phyloP scores from a whole-genome alignment of 2,329 filamentous ascomycete species.

The Teratosphaeriaceae sp. region DNA sequence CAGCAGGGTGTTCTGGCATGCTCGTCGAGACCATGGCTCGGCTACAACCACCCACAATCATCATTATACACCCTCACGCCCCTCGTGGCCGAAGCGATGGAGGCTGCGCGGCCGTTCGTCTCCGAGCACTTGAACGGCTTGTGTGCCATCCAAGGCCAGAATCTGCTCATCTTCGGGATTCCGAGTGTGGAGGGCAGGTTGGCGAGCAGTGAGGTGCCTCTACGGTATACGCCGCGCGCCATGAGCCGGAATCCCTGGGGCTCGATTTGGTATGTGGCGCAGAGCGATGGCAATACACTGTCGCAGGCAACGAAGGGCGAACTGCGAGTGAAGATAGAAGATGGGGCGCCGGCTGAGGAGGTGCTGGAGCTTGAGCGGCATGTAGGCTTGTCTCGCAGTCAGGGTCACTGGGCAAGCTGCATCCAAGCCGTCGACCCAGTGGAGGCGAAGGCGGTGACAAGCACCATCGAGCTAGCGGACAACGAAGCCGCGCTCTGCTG shows the following conservation, averaged over 20 bases:
- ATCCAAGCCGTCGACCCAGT: conserved; percentile 87
- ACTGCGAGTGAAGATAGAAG: background rate
- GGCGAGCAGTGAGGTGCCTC: conserved; percentile 4
- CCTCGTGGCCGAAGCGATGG: conserved; percentile 59
- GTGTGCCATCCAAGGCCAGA: conserved; percentile 31
- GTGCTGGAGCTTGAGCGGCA: conserved; percentile 47
- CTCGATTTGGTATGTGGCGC: conserved; percentile 87
- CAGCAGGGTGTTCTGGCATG: conserved; percentile 59
- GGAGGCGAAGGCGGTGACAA: conserved; percentile 45
- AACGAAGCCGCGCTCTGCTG: conserved; percentile 91
- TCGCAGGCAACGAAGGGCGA: conserved; percentile 7
- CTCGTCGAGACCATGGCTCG: conserved; percentile 92
- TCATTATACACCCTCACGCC: conserved; percentile 89
- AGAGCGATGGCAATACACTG: conserved; percentile 87
- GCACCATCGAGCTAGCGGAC: conserved; percentile 73
- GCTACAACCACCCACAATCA: conserved; percentile 81
- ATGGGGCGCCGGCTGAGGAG: conserved; percentile 2
- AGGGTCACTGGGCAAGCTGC: conserved; percentile 89
- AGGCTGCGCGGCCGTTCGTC: conserved; percentile 95
- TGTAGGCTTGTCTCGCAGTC: conserved; percentile 81
- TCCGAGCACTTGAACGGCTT: conserved; percentile 60
- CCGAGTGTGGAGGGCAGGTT: conserved; percentile 20
- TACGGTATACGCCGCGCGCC: conserved; percentile 84
- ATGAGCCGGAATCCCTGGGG: conserved; percentile 83
- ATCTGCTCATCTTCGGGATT: conserved; percentile 63